Percentiles rank a stretch among this genome's conserved stretches.
Conservation (phyloP, 2,329 filamentous ascomycete species). For the Monosporascus sp. region DNA sequence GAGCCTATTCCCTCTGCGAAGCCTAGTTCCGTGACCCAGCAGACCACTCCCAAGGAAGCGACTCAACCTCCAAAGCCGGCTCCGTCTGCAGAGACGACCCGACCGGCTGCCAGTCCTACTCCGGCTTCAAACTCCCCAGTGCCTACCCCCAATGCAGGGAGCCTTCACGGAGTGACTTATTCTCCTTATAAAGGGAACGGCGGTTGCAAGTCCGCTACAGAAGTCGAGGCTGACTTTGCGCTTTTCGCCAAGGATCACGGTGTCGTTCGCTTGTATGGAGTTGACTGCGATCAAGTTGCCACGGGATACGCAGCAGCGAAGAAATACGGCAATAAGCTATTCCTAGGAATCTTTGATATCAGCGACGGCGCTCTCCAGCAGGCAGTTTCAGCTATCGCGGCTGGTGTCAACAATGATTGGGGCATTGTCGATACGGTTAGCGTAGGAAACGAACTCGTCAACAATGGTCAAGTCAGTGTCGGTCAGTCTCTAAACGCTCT, state of each 20-base stretch:
- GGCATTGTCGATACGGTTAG: constrained; percentile 62
- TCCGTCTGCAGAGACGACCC: constrained; percentile 3
- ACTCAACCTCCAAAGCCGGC: not conserved
- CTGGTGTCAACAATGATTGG: constrained; percentile 60
- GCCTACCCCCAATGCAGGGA: constrained; percentile 5
- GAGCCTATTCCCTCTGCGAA: constrained; percentile 10
- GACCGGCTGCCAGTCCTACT: constrained; percentile 4
- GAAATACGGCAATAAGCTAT: constrained; percentile 61
- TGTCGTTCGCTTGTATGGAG: constrained; percentile 71
- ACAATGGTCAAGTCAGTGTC: constrained; percentile 51
- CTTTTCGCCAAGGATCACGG: constrained; percentile 48
- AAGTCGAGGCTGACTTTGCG: constrained; percentile 61
- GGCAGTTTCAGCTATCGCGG: constrained; percentile 57
- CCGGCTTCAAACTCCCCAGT: constrained; percentile 9
- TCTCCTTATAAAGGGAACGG: constrained; percentile 45
- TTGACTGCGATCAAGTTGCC: constrained; percentile 68
- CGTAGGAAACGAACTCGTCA: constrained; percentile 78
- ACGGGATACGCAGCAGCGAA: constrained; percentile 59
- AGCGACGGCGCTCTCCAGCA: constrained; percentile 36
- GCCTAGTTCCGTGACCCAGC: constrained; percentile 4
- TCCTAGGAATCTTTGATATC: constrained; percentile 69
- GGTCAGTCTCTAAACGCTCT: constrained; percentile 54
- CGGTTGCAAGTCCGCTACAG: constrained; percentile 59
- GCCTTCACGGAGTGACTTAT: constrained; percentile 40
- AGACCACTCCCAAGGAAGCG: not conserved